Evolutionary conservation across 73 alveolate species (phyloP).

Genomic region (Tetrahymena malaccensis): DNA sequence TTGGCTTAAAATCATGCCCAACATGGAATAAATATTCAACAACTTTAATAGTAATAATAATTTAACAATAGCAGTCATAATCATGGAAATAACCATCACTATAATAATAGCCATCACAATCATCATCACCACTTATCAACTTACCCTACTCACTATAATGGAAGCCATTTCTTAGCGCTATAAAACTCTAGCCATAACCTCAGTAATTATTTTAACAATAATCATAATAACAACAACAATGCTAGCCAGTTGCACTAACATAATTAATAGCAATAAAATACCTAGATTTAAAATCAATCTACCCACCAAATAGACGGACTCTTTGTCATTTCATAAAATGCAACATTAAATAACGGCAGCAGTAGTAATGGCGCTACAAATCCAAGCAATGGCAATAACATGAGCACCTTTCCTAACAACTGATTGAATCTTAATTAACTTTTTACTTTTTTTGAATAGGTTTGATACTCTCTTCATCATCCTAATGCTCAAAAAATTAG

Average conservation of each 20-base stretch:
- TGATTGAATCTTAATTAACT: background rate
- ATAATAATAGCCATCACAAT: background rate
- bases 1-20: background rate
- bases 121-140: background rate
- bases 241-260: background rate
- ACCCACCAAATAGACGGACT: background rate
- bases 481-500: background rate
- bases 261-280: background rate
- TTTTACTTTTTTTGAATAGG: background rate
- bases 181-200: background rate
- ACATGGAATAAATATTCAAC: background rate
- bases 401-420: background rate
- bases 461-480: background rate
- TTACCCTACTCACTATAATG: background rate
- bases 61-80: background rate
- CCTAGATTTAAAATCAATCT: background rate
- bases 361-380: background rate
- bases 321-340: background rate
- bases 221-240: background rate
- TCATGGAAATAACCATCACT: background rate
- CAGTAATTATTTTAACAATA: background rate
- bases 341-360: background rate
- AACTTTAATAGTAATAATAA: background rate
- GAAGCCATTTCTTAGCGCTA: background rate
- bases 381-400: background rate